These are phyloP conservation scores for Aspergillus brasiliensis DNA, from an alignment of 2,329 filamentous ascomycete genomes.

Conservation along the genomic window DNA sequence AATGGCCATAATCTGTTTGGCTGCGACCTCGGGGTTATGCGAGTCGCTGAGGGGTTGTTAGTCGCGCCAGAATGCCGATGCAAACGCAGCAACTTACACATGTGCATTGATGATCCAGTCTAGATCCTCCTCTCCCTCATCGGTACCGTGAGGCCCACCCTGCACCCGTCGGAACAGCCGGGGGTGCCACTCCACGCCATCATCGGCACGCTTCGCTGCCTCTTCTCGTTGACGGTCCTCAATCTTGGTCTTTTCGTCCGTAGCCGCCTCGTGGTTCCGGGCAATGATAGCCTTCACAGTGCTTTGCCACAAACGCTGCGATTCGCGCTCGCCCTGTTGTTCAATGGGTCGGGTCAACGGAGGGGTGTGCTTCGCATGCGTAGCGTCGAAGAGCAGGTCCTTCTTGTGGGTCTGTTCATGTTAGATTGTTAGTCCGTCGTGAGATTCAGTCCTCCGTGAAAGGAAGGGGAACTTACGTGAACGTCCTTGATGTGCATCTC, in stretches of 20 bases:
- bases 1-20: slow-evolving; percentile 82
- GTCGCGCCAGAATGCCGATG: background rate
- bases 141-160: slow-evolving; percentile 68
- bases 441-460: background rate
- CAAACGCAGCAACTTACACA: slow-evolving; percentile 60
- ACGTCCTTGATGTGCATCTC: slow-evolving; percentile 92
- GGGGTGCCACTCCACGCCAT: slow-evolving; percentile 84
- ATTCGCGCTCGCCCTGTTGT: slow-evolving; percentile 89
- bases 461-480: slow-evolving; percentile 46
- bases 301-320: slow-evolving; percentile 80
- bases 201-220: slow-evolving; percentile 74
- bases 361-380: slow-evolving; percentile 71
- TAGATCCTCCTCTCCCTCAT: slow-evolving; percentile 83
- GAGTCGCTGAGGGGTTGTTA: slow-evolving; percentile 56
- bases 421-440: slow-evolving; percentile 12
- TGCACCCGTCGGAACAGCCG: slow-evolving; percentile 77
- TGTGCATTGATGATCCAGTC: slow-evolving; percentile 93
- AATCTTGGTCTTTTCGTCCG: slow-evolving; percentile 93
- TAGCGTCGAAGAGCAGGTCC: slow-evolving; percentile 86
- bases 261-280: slow-evolving; percentile 84
- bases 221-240: slow-evolving; percentile 91
- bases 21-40: slow-evolving; percentile 67
- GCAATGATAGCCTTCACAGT: slow-evolving; percentile 81
- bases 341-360: slow-evolving; percentile 74
- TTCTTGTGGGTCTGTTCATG: slow-evolving; percentile 75